Base-by-base conservation (phyloP, 2,329 filamentous ascomycete genomes). In the Fusarium setosum region DNA sequence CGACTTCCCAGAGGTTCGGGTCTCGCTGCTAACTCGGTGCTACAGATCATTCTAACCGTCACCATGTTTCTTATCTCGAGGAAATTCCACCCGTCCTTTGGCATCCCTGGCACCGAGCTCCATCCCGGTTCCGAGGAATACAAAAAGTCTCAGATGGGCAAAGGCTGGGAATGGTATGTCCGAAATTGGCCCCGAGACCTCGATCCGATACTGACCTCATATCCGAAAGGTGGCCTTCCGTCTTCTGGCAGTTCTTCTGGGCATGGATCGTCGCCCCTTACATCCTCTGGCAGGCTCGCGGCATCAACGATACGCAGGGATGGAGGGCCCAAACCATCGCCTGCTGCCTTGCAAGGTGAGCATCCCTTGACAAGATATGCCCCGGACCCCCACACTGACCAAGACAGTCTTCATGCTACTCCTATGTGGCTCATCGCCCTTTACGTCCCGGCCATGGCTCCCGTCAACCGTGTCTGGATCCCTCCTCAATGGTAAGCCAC, bases 361-460 rank as follows among this genome's bases (percentile, higher is more conserved):
- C 74, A 21, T 41, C 40, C 58, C 38, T 49, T 26, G 18, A 6
- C 18, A 37, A 44, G 38, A 29, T 44, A n/a, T 29, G 34, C 29
- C 24, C n/a, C 8, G 9, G 18, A 31, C n/a, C 29, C 29, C 49
- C 44, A 37, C 42, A 60, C 61, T 53, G 34, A 68, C 57, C 45
- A 23, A 60, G 52, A 55, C 52, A 88, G 86, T 56, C 82, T 92
- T 18, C 88, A 85, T 55, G 88, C 88, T 20, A 86, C 88, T 9
- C 90, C 90, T 0, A 83, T 92, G 78, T 92, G 89, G 89, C 82
- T 92, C 34, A 75, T 89, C 21, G 89, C 86, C 54, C 77, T 88
- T 13, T 82, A 86, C 58, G 80, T 81, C 4, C 82, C 85, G 6
- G 79, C 66, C 9, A 84, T 89, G 79, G 78, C 75, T 3, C 71